These are phyloP conservation scores for Penicillium subrubescens DNA, from an alignment of 495 filamentous ascomycete species.

Conservation along the genomic window DNA sequence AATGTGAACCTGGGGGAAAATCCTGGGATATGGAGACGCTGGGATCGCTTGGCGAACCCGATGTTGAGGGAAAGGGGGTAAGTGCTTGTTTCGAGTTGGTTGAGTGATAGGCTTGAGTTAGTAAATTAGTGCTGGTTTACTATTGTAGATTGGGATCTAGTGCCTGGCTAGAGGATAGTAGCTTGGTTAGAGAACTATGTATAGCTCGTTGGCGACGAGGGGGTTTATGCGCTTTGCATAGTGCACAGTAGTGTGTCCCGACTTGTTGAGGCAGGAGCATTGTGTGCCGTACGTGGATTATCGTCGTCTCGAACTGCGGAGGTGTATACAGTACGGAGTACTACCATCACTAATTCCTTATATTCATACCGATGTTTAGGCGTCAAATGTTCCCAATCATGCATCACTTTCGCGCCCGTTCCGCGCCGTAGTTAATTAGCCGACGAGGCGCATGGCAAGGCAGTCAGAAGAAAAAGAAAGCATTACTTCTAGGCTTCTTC, in stretches of 20 bases:
- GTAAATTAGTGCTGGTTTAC: not conserved
- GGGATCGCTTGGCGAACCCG: conserved; percentile 30
- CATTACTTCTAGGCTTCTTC: not conserved
- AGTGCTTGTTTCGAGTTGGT: conserved; percentile 1
- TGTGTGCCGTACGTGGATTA: not conserved
- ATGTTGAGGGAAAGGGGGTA: conserved; percentile 7
- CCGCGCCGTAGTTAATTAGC: not conserved
- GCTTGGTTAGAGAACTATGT: not conserved
- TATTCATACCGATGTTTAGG: not conserved
- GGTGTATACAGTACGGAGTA: not conserved
- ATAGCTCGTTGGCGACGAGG: not conserved
- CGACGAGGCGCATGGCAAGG: not conserved
- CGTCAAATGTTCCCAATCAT: not conserved
- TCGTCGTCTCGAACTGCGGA: not conserved
- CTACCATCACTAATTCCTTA: not conserved
- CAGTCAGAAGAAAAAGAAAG: not conserved
- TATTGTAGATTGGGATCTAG: conserved; percentile 5
- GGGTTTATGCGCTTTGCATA: not conserved
- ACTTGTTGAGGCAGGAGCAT: not conserved
- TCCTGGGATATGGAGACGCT: conserved; percentile 9
- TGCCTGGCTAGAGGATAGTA: not conserved
- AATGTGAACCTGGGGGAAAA: conserved; percentile 25
- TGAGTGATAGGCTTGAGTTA: not conserved
- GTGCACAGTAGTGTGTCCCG: not conserved
- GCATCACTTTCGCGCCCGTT: not conserved